Conservation (phyloP, 2,329 filamentous ascomycete species). For the Chalara sp. region DNA sequence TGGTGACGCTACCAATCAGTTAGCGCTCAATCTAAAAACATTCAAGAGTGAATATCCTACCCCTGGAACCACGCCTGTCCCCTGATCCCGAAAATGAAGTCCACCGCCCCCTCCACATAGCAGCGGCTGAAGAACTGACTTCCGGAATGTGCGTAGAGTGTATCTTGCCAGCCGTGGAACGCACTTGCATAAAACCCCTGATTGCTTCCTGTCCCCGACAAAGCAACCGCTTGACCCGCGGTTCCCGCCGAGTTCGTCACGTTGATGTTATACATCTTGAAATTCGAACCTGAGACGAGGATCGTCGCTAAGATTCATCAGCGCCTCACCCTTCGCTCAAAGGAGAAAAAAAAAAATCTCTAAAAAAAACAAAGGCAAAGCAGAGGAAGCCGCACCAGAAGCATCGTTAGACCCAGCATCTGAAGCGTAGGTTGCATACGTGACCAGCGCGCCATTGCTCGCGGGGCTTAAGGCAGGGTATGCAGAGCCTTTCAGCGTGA, state of each 20-base stretch:
- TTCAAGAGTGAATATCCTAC: too few species aligned
- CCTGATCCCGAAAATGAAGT: conserved; percentile 48
- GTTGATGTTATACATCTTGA: conserved; percentile 52
- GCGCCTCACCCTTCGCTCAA: too few species aligned
- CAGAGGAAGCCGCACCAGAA: neutral
- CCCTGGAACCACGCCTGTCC: conserved; percentile 44
- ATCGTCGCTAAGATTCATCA: conserved; percentile 8
- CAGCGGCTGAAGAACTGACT: conserved; percentile 45
- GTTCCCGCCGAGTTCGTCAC: conserved; percentile 39
- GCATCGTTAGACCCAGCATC: conserved; percentile 35
- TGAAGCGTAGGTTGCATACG: conserved; percentile 30
- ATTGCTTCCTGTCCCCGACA: conserved; percentile 42
- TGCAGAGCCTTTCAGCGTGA: conserved; percentile 41
- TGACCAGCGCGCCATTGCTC: conserved; percentile 40
- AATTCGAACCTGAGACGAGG: conserved; percentile 33
- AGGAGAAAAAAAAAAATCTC: too few species aligned
- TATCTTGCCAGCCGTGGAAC: conserved; percentile 49
- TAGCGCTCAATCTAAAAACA: too few species aligned
- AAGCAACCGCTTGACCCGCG: conserved; percentile 39
- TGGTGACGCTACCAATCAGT: conserved; percentile 4
- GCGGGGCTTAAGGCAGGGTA: conserved; percentile 29
- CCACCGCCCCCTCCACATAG: conserved; percentile 43
- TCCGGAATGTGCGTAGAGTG: conserved; percentile 40
- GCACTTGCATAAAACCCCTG: conserved; percentile 46
- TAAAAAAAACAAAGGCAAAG: too few species aligned